Evolutionary conservation across 164 flowering plant species (phyloP), one percentile per base, ranked within the genome.

Genomic region (Akebia trifoliata): DNA sequence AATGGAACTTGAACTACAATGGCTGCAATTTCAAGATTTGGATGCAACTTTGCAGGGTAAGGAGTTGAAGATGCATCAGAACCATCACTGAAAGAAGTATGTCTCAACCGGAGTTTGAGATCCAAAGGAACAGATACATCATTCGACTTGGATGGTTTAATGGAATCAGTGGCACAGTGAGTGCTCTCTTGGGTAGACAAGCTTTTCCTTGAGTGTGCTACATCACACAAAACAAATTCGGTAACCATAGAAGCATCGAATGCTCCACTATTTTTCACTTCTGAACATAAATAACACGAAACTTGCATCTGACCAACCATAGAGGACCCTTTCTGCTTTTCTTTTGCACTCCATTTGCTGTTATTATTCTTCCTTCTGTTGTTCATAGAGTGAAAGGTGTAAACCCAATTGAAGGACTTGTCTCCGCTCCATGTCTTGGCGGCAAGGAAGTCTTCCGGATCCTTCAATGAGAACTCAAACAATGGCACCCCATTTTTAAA

Each of bases 261-360:
- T 36, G 47, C 66, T 46, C 79, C 80, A 55, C 40, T 68, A 40
- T 67, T 71, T 60, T 63, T 71, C 31, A 72, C 58, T 60, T 87
- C 90, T 12, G 88, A 78, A 59, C 78, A 69, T 17, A 87, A 67
- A 63, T 73, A 77, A 61, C 87, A 79, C 2, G 89, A 80, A 64
- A 84, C 96, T 47, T 78, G 86, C 97, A 93, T 90, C 74, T 86
- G 92, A 12, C 93, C 99, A 46, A 84, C 74, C 72, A 86, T 66
- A 12, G 79, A 40, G 18, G 80, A 68, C 31, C 78, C 83, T 58
- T 63, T 78, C 51, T 74, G 64, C 54, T 67, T 61, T 37, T 77
- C 83, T 59, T 66, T 78, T 25, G 58, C 39, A 15, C 78, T 81
- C 80, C 80, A 68, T 48, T 72, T 75, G 43, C 63, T 73, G 36